Conservation (phyloP, 208 protist genomes). For the Porcisia deanei region DNA sequence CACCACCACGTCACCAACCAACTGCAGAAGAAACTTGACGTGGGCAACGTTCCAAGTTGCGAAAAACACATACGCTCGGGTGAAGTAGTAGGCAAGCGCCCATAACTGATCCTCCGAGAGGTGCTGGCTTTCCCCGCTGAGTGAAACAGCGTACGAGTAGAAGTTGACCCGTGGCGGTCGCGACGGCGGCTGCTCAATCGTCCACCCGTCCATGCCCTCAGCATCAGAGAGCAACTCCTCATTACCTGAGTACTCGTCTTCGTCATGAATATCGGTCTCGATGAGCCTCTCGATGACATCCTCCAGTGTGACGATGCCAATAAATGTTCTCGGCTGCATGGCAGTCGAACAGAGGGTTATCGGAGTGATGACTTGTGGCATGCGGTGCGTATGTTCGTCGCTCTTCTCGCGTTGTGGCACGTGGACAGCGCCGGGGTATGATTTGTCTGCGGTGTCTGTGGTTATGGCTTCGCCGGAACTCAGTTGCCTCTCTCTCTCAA, state of each 20-base stretch:
- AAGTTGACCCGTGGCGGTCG: constrained; percentile 68
- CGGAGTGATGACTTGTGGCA: constrained; percentile 17
- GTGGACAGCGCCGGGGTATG: neutral
- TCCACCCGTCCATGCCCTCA: constrained; percentile 11
- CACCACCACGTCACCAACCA: constrained; percentile 52
- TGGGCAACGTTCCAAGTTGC: constrained; percentile 59
- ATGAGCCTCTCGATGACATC: constrained; percentile 83
- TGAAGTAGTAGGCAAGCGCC: constrained; percentile 64
- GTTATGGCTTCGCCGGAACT: neutral
- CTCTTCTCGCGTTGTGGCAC: neutral
- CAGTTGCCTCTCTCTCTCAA: neutral
- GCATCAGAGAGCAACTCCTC: constrained; percentile 16
- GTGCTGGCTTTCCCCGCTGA: neutral
- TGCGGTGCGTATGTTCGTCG: neutral
- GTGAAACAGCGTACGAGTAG: constrained; percentile 59
- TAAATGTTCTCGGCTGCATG: constrained; percentile 8
- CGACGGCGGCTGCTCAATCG: constrained; percentile 2
- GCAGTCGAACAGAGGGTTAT: constrained; percentile 18
- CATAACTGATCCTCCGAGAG: constrained; percentile 70
- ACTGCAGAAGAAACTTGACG: constrained; percentile 60
- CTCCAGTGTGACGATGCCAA: constrained; percentile 79
- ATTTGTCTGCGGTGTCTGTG: neutral
- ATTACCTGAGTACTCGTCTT: constrained; percentile 54
- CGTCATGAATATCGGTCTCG: constrained; percentile 76
- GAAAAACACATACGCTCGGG: constrained; percentile 57